phyloP scores from a whole-genome alignment of 2,329 filamentous ascomycete species.

The Paecilomyces sp. region DNA sequence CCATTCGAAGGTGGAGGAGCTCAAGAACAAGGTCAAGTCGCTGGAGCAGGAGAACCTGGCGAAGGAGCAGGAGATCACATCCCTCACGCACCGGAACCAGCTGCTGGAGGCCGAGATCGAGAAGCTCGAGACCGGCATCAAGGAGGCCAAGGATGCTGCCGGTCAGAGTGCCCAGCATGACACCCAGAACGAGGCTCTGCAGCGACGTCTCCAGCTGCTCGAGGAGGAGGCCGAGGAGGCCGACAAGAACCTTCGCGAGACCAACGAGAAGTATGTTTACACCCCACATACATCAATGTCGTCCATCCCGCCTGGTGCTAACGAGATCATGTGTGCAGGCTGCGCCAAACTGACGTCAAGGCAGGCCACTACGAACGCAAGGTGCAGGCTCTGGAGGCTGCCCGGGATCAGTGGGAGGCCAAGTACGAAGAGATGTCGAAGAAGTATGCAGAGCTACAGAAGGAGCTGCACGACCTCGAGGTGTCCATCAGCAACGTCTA shows the following conservation, averaged over 20 bases:
- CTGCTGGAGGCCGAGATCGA: constrained; percentile 86
- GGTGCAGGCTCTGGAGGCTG: constrained; percentile 88
- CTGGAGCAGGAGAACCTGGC: constrained; percentile 91
- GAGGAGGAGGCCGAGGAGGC: constrained; percentile 97
- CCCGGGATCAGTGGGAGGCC: constrained; percentile 88
- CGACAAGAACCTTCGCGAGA: constrained; percentile 92
- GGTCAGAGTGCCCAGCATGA: constrained; percentile 75
- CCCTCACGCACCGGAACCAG: constrained; percentile 89
- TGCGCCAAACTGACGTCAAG: constrained; percentile 98
- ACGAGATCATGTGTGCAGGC: constrained; percentile 48
- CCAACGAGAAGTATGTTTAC: constrained; percentile 87
- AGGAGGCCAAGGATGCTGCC: constrained; percentile 80
- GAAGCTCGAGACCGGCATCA: constrained; percentile 77
- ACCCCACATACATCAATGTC: neutral
- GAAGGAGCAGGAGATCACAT: constrained; percentile 98
- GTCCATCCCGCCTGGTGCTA: neutral
- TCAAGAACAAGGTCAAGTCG: constrained; percentile 76
- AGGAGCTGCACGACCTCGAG: constrained; percentile 88
- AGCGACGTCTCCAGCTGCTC: constrained; percentile 86
- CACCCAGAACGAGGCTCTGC: constrained; percentile 84
- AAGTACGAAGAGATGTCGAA: constrained; percentile 98
- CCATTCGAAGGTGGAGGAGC: constrained; percentile 73
- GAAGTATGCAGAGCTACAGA: constrained; percentile 77
- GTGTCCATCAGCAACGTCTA: constrained; percentile 89
- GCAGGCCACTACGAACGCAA: constrained; percentile 99